Conservation (phyloP, 495 filamentous ascomycete genomes). For the Aspergillus mulundensis region DNA sequence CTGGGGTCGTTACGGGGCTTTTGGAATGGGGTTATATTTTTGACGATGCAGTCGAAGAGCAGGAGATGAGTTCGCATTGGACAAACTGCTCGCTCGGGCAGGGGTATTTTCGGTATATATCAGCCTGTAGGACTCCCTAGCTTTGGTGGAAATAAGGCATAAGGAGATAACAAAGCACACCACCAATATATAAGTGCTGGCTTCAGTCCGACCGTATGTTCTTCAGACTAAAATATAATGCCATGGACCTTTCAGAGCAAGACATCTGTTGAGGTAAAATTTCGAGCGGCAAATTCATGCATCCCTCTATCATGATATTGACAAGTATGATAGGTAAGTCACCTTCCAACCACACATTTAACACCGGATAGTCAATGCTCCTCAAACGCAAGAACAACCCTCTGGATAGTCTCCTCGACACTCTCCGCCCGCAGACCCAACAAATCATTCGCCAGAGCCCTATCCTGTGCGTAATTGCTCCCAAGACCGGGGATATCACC, state of each 20-base stretch:
- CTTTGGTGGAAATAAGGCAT: neutral
- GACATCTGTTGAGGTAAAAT: too few species aligned
- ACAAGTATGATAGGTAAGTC: neutral
- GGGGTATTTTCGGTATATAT: neutral
- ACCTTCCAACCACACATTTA: too few species aligned
- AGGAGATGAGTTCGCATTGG: neutral
- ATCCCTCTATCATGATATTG: too few species aligned
- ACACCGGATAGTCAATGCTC: neutral
- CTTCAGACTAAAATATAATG: too few species aligned
- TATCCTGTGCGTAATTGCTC: constrained; percentile 28
- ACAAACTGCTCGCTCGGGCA: too few species aligned
- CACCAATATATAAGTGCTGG: too few species aligned
- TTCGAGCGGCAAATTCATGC: too few species aligned
- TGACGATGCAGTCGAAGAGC: constrained; percentile 16
- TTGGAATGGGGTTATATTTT: constrained; percentile 47
- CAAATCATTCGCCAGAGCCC: constrained; percentile 27
- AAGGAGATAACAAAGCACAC: too few species aligned
- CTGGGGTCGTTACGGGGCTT: constrained; percentile 43
- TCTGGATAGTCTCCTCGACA: constrained; percentile 28
- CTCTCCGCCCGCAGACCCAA: constrained; percentile 26
- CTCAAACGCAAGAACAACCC: constrained; percentile 4
- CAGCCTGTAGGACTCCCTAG: neutral
- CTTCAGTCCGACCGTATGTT: too few species aligned
- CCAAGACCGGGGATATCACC: constrained; percentile 23
- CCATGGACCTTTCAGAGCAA: too few species aligned